Conservation (phyloP, 306 rosid genomes). For the Oxytropis ochrocephala region DNA sequence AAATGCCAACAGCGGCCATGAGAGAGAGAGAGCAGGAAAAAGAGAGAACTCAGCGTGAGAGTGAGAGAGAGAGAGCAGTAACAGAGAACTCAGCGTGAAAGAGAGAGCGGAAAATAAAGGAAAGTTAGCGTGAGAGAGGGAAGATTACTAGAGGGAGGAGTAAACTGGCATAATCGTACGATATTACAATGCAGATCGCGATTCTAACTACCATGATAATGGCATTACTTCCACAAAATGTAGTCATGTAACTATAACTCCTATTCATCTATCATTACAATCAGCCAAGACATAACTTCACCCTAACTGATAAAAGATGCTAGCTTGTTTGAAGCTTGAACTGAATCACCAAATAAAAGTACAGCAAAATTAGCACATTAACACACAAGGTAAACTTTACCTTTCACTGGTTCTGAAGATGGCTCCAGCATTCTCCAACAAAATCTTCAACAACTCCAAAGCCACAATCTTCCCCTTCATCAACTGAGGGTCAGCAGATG, state of each 20-base stretch:
- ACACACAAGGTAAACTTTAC: slow-evolving; percentile 30
- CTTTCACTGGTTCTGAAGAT: slow-evolving; percentile 98
- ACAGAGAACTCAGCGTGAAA: too few species aligned
- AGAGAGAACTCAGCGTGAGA: too few species aligned
- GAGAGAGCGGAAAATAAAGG: too few species aligned
- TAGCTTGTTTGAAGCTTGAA: background rate
- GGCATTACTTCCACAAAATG: background rate
- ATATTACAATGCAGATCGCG: too few species aligned
- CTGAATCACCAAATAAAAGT: background rate
- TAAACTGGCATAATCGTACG: too few species aligned
- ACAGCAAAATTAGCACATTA: background rate
- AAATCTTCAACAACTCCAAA: slow-evolving; percentile 87
- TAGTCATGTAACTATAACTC: background rate
- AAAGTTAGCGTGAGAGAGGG: too few species aligned
- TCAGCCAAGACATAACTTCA: background rate
- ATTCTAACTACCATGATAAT: background rate
- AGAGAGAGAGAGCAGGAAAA: too few species aligned
- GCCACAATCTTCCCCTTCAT: slow-evolving; percentile 99
- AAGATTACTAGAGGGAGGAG: too few species aligned
- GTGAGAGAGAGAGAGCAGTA: too few species aligned
- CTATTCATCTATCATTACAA: background rate
- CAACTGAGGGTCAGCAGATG: slow-evolving; percentile 73
- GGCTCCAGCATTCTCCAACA: slow-evolving; percentile 99
- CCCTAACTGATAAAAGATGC: background rate
- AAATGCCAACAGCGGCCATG: too few species aligned